Conservation (phyloP, 2,329 filamentous ascomycete species). For the Pseudohalonectria lignicola region DNA sequence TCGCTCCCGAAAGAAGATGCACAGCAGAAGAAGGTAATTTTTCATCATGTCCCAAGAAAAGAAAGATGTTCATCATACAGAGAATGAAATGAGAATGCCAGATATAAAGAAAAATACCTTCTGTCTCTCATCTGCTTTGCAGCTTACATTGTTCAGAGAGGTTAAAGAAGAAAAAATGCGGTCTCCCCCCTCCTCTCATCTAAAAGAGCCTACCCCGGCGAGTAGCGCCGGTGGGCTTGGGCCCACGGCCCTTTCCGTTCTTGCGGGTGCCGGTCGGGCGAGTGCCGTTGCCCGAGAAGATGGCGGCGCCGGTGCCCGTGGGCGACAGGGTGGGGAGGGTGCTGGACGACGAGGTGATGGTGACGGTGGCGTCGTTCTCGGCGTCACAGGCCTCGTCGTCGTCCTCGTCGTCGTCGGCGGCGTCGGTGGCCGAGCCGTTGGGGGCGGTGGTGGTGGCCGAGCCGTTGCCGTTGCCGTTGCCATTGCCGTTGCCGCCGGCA, state of each 20-base stretch:
- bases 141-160: too few relatives aligned
- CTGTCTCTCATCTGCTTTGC: too few relatives aligned
- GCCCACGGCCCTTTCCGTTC: not conserved
- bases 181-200: too few relatives aligned
- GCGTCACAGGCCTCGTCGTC: slow-evolving; percentile 1
- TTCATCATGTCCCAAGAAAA: too few relatives aligned
- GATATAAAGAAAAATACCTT: too few relatives aligned
- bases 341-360: not conserved
- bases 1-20: too few relatives aligned
- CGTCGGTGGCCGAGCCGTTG: not conserved
- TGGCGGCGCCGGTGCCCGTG: not conserved
- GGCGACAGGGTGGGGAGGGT: not conserved
- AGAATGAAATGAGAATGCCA: too few relatives aligned
- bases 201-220: too few relatives aligned
- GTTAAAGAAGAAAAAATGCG: too few relatives aligned
- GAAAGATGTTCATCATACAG: too few relatives aligned
- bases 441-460: not conserved
- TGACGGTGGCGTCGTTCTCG: not conserved
- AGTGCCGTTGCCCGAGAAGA: not conserved
- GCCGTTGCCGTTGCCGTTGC: not conserved
- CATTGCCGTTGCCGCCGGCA: not conserved
- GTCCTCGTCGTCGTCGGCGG: not conserved
- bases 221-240: not conserved
- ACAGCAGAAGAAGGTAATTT: too few relatives aligned
- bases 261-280: not conserved